Evolutionary conservation across 2,329 filamentous ascomycete species (phyloP), one percentile per base, ranked within the genome.

Genomic region (Colletotrichum shisoi): DNA sequence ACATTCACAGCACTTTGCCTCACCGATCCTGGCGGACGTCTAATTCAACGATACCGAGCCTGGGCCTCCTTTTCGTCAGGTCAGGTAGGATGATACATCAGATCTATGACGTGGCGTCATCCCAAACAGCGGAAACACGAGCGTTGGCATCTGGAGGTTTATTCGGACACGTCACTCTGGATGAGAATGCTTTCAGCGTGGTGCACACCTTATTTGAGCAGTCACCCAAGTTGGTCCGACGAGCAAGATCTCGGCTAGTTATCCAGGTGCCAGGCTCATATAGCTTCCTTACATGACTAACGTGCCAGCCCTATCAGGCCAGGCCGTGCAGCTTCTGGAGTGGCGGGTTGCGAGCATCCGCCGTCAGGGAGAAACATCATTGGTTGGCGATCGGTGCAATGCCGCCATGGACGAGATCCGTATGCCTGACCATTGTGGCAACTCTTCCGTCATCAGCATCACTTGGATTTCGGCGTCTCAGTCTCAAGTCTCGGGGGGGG

Each of bases 321-420:
- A 44, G 13, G 24, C 17, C 21, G 21, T 34, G 5, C 27, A 48
- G 4, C 9, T 44, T 12, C 40, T 62, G 3, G 62, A 57, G 45
- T 68, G 62, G 66, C 51, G 44, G 13, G 64, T 65, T 8, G 65
- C 51, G 13, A 65, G 62, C 46, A 61, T 21, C 45, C 44, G 44
- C 8, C 13, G 7, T 24, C 57, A 68, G 27, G 56, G 56, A 1
- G 34, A 51, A 27, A 44, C 62, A 1, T 57, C 51, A 4, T 11
- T 13, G 6, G 57, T 34, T 46, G 19, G 34, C 34, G 17, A 44
- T 68, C n/a, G 42, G 24, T 57, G 4, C 19, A 24, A 19, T 60
- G 49, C 27, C 21, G n/a, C 13, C 34, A 52, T 15, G 52, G 45
- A n/a, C 13, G 31, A 15, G 62, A 65, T 21, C 53, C 46, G 11